Base-by-base conservation (phyloP, 371 early-diverging fungal genomes). In the Actinomortierella ambigua region DNA sequence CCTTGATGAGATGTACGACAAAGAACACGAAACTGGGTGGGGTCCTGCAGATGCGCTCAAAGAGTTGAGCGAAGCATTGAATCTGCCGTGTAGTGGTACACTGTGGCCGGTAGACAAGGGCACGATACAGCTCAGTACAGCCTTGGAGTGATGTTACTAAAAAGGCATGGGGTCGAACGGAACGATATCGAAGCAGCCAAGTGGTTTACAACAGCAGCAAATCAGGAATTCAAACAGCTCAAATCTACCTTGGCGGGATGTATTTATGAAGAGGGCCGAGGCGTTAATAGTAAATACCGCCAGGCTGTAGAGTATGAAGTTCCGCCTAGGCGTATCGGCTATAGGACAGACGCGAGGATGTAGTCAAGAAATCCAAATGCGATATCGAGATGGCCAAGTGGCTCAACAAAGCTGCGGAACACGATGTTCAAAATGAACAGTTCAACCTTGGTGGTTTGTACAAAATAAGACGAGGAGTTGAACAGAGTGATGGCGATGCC, bases 391-490 rank as follows among this genome's bases (percentile, higher is more conserved):
- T 95, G 8, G 81, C 89, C 51, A 64, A 77, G 63, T 91, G 88
- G 89, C 92, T 83, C 68, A 78, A 78, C 50, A 82, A 84, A 50
- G 83, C 93, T 22, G 94, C 95, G 2, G 87, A 84, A 39, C 85
- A 85, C 34, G 92, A 90, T 20, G 89, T 92, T 57, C 83, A 88
- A 13, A 86, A 90, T 59, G 95, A 92, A 2, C 84, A 85, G 51
- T 92, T 92, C 53, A 91, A 91, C 2, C 82, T 96, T 39, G 98
- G 95, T 5, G 93, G 90, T 63, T 95, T 96, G 65, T 95, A 89
- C 68, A 93, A 93, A 51, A 92, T 95, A 63, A 96, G 95, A 14
- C 82, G 91, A 40, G 95, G 95, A 9, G 88, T 92, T 3, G 77
- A 68, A 17, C 82, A 82, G 65, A 75, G 93, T 77, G 79, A 86